Evolutionary conservation across 2,329 filamentous ascomycete species (phyloP), one percentile per base, ranked within the genome.

Genomic region (Cladophialophora carrionii): DNA sequence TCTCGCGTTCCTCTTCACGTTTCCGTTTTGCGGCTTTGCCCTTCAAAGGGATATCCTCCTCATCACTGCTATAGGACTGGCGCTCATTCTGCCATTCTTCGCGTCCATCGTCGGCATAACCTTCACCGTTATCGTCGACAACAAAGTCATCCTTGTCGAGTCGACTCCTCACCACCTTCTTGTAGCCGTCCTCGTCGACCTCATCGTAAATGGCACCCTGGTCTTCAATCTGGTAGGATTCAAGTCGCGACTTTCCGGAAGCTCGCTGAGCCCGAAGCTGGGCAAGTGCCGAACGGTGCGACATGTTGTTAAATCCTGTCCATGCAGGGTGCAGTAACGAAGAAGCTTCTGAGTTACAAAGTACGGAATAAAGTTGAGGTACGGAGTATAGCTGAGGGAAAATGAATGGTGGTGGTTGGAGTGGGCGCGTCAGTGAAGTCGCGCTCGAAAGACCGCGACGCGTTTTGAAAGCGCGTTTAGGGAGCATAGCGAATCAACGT

Each of bases 101-200:
- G 62, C 95, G 89, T 66, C 95, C 95, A 75, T 98, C 95, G 76
- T 98, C 94, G 70, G 92, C 94, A 74, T 99, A 99, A 43, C 95
- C 94, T 76, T 94, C 92, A 74, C 94, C 94, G 80, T 97, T 96
- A 80, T 99, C 95, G 81, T 98, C 95, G 66, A 99, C 93, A 59
- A 99, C 94, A 74, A 99, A 99, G 79, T 99, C 95, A 73, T 99
- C 95, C 73, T 96, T 85, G 74, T 98, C 91, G 58, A 99, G 83
- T 54, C 95, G 89, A 62, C 89, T 87, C 49, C 95, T 87, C 14
- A 99, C 92, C 71, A 98, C 89, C 77, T 96, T 96, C 82, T 97
- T 97, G 83, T 99, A 99, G 58, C 91, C 90, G 74, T 95, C 94
- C 73, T 99, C 95, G 74, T 98, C 93, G 55, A 99, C 92, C 73